A percentile compares a stretch with the other conserved stretches of the same genome.
These are phyloP conservation scores for Staphylotrichum longicolle DNA, from an alignment of 495 filamentous ascomycete species.

Conservation along the genomic window DNA sequence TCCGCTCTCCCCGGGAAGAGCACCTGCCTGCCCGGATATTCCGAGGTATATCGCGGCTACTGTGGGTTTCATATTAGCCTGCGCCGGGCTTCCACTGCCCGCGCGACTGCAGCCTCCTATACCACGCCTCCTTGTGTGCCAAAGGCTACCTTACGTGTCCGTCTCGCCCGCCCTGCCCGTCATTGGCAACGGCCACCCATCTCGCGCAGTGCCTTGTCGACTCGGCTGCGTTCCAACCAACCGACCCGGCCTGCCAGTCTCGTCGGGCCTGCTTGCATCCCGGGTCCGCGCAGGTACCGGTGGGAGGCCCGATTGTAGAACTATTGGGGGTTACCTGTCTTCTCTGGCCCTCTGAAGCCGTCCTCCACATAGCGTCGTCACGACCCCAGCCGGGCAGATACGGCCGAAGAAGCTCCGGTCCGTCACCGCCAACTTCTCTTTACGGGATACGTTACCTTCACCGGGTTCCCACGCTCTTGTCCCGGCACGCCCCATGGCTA, in stretches of 20 bases:
- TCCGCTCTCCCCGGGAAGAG: too few species aligned
- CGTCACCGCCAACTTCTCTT: neutral
- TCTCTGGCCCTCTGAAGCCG: too few species aligned
- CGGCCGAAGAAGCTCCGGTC: neutral
- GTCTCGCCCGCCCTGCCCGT: neutral
- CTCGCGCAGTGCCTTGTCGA: too few species aligned
- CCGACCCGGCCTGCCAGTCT: neutral
- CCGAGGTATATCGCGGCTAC: neutral
- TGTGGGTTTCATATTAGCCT: conserved; percentile 21
- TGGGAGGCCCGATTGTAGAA: neutral
- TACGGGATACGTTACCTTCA: neutral
- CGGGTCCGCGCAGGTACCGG: neutral
- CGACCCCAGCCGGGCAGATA: neutral
- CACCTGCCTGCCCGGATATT: neutral
- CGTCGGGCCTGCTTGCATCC: neutral
- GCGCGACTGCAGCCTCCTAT: neutral
- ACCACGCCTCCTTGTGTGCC: neutral
- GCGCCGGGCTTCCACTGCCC: conserved; percentile 4
- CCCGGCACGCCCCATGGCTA: conserved; percentile 23
- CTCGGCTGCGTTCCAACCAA: too few species aligned
- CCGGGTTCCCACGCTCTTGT: neutral
- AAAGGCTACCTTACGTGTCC: neutral
- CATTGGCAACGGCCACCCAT: too few species aligned
- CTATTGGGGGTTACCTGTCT: too few species aligned
- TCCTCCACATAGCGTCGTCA: neutral